Conservation (phyloP, 1,284 basidiomycete genomes). For the Trichosporon faecale region DNA sequence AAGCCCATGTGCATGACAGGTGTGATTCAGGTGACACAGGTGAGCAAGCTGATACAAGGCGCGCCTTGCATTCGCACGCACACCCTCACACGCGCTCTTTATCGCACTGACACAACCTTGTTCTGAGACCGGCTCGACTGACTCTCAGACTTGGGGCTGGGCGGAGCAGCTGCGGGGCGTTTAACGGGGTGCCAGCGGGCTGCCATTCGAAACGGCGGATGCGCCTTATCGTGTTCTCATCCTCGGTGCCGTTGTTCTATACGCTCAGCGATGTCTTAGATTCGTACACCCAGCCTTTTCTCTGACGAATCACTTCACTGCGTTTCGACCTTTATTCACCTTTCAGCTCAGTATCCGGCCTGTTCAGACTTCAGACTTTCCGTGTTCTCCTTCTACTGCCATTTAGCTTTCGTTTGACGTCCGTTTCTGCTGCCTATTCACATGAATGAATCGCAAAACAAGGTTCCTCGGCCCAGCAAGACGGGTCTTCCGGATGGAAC, state of each 20-base stretch:
- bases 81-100: not conserved
- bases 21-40: not conserved
- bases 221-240: not conserved
- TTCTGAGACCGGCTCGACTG: not conserved
- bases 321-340: not conserved
- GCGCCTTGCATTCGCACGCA: not conserved
- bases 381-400: not conserved
- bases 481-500: not conserved
- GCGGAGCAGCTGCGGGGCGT: not conserved
- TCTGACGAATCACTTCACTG: not conserved
- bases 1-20: not conserved
- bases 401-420: not conserved
- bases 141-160: not conserved
- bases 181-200: not conserved
- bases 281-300: not conserved
- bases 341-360: not conserved
- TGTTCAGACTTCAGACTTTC: not conserved
- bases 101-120: slow-evolving; percentile 1
- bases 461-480: not conserved
- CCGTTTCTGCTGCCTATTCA: not conserved
- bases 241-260: not conserved
- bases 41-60: not conserved
- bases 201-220: not conserved
- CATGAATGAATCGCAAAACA: not conserved
- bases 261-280: not conserved